A percentile compares a stretch with the other conserved stretches of the same genome.
phyloP scores from a whole-genome alignment of 2,329 filamentous ascomycete species.

The Diplodia seriata region DNA sequence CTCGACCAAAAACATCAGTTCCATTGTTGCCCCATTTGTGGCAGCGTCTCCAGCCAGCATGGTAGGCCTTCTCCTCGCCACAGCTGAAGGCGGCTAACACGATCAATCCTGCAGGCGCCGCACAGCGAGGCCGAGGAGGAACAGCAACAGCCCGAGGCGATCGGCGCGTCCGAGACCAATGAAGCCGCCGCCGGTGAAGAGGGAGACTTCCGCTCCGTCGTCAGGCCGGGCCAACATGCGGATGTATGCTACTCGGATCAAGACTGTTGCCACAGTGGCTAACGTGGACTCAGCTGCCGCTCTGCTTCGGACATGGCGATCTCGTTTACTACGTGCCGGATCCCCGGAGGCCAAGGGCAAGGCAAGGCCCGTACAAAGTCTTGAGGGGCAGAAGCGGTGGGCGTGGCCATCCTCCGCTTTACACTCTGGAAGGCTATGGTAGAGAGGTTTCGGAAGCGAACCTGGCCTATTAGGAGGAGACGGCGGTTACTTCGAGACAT shows the following conservation, averaged over 20 bases:
- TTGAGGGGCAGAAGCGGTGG: background rate
- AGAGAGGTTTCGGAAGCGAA: background rate
- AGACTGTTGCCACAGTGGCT: background rate
- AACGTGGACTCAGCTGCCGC: background rate
- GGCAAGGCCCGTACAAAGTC: conserved; percentile 6
- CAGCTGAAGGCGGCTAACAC: background rate
- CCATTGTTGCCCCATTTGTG: background rate
- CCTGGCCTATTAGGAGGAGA: background rate
- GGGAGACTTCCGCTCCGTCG: background rate
- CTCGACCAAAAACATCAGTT: too few species aligned
- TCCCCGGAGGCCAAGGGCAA: background rate
- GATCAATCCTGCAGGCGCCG: conserved; percentile 13
- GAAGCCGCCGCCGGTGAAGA: background rate
- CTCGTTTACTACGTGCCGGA: background rate
- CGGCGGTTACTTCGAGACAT: background rate
- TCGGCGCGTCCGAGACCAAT: conserved; percentile 5
- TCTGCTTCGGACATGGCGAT: background rate
- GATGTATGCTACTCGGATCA: background rate
- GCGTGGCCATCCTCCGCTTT: background rate
- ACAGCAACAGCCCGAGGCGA: background rate
- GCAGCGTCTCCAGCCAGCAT: background rate
- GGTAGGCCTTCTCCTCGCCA: background rate
- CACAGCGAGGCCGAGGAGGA: conserved; percentile 4
- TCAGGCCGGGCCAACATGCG: background rate
- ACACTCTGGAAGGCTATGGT: background rate